Evolutionary conservation across 208 protist genomes (phyloP).

Genomic region (Wallacemonas sp.): DNA sequence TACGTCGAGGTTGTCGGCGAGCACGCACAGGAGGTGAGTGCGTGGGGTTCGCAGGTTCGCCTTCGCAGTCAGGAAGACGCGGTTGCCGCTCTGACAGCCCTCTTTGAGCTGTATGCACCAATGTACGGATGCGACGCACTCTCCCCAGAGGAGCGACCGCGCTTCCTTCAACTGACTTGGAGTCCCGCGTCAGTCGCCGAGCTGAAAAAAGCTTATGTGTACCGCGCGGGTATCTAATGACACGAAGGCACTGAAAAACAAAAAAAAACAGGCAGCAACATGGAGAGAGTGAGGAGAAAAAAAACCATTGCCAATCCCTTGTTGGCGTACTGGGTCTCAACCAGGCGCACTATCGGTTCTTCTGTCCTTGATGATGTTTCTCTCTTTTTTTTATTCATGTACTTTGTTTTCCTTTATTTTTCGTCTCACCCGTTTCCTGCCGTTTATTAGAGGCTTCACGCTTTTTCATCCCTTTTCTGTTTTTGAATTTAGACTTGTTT

Average conservation of each 20-base stretch:
- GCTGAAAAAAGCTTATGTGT: constrained; percentile 47
- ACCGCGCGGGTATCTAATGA: constrained; percentile 16
- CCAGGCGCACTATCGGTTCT: too few species aligned
- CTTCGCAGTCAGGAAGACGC: constrained; percentile 53
- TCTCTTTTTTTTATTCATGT: not conserved
- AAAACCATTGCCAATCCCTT: constrained; percentile 5
- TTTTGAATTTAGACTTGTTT: not conserved
- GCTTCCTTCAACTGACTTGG: constrained; percentile 47
- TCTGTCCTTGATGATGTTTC: not conserved
- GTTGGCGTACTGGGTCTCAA: too few species aligned
- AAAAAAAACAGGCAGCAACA: not conserved
- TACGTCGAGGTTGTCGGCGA: constrained; percentile 56
- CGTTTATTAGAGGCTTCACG: not conserved
- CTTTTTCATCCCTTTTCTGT: constrained; percentile 3
- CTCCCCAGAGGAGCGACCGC: constrained; percentile 36
- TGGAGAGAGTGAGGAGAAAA: not conserved
- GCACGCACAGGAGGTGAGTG: constrained; percentile 31
- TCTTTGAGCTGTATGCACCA: constrained; percentile 62
- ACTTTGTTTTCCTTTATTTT: not conserved
- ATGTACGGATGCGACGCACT: constrained; percentile 47
- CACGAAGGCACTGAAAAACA: not conserved
- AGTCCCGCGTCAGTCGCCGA: constrained; percentile 20
- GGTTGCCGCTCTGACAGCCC: constrained; percentile 38
- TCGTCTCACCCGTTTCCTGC: not conserved
- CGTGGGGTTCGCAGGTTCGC: constrained; percentile 46